These are phyloP conservation scores for Coelastrella sp. DNA, from an alignment of 139 green algal species.

Conservation along the genomic window DNA sequence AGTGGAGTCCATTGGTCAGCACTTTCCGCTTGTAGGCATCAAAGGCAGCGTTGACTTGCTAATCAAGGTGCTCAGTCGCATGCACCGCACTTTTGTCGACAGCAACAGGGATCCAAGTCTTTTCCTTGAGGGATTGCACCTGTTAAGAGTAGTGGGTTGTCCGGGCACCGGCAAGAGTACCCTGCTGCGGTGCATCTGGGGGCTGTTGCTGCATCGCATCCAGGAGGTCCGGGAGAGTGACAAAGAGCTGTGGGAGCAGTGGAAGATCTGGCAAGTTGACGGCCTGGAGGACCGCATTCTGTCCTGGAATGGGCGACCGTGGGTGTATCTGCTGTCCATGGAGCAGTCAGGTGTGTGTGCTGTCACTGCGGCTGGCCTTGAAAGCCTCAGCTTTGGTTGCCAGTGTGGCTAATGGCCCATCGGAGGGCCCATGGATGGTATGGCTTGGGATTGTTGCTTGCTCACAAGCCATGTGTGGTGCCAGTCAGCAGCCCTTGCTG, in stretches of 20 bases:
- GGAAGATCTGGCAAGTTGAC: neutral
- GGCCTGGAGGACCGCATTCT: neutral
- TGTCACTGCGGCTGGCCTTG: neutral
- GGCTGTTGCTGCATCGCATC: conserved; percentile 1
- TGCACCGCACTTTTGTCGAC: neutral
- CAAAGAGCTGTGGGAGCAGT: neutral
- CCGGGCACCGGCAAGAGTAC: neutral
- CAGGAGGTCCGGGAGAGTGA: neutral
- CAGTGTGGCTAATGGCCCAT: neutral
- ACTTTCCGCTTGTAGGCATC: neutral
- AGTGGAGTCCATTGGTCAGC: neutral
- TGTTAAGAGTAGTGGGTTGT: neutral
- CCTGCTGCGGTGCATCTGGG: neutral
- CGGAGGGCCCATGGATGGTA: neutral
- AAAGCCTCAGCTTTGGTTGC: neutral
- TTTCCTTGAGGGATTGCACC: neutral
- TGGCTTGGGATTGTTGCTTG: neutral
- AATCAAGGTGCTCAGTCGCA: neutral
- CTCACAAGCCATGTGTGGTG: neutral
- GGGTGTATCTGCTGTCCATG: neutral
- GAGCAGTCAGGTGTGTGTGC: neutral
- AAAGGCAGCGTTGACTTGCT: neutral
- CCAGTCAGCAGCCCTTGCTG: neutral
- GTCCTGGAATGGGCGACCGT: neutral
- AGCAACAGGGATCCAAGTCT: neutral